These are phyloP conservation scores for Termitomyces sp. DNA, from an alignment of 768 basidiomycete species.

Conservation along the genomic window DNA sequence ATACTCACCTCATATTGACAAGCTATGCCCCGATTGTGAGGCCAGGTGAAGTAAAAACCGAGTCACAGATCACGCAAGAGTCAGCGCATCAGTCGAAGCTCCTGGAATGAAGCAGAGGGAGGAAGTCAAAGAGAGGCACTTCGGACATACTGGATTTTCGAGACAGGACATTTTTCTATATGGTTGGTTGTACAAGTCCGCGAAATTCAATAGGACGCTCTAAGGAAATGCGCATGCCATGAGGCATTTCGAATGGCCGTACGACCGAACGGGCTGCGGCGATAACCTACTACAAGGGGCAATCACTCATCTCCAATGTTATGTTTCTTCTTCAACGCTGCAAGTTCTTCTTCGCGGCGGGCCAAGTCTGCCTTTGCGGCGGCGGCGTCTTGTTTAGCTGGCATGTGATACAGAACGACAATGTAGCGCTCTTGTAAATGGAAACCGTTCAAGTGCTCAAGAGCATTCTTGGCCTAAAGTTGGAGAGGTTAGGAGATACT, in stretches of 20 bases:
- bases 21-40: slow-evolving; percentile 50
- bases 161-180: slow-evolving; percentile 3
- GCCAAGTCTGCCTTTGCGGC: slow-evolving; percentile 91
- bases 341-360: slow-evolving; percentile 86
- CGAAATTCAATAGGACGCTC: not conserved
- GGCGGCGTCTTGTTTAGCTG: slow-evolving; percentile 93
- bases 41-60: not conserved
- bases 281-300: slow-evolving; percentile 15
- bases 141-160: slow-evolving; percentile 4
- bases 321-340: slow-evolving; percentile 81
- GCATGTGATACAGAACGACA: slow-evolving; percentile 97
- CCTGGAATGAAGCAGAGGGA: not conserved
- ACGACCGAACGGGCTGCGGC: slow-evolving; percentile 6
- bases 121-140: not conserved
- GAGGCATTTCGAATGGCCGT: not conserved
- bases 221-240: not conserved
- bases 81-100: not conserved
- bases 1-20: slow-evolving; percentile 64
- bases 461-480: slow-evolving; percentile 81
- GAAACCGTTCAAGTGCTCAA: slow-evolving; percentile 97
- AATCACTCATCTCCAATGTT: slow-evolving; percentile 72
- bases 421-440: slow-evolving; percentile 98
- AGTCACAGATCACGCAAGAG: not conserved
- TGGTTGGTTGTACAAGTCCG: not conserved
- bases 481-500: slow-evolving; percentile 10